Conservation (phyloP, 768 basidiomycete species). For the Mycena alexandri region DNA sequence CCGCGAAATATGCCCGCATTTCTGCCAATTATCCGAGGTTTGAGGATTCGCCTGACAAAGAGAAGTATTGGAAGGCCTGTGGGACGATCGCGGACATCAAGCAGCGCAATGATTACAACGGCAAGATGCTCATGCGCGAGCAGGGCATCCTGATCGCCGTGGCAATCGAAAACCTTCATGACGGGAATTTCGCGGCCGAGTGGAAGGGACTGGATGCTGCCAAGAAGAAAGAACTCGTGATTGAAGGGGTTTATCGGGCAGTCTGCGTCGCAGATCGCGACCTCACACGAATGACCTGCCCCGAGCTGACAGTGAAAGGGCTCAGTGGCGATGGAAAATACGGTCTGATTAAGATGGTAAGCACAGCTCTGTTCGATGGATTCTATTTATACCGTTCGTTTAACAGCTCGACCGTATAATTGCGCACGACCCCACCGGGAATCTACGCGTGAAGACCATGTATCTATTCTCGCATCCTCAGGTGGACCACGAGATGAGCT, state of each 20-base stretch:
- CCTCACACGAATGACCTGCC: slow-evolving; percentile 15
- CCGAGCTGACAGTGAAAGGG: slow-evolving; percentile 24
- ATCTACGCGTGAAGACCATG: too few species aligned
- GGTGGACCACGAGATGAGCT: too few species aligned
- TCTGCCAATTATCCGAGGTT: slow-evolving; percentile 2
- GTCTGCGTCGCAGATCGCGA: too few species aligned
- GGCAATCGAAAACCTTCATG: too few species aligned
- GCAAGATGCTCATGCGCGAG: slow-evolving; percentile 11
- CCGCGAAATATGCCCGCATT: slow-evolving; percentile 9
- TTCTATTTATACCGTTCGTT: neutral
- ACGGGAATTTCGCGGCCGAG: too few species aligned
- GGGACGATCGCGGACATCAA: slow-evolving; percentile 4
- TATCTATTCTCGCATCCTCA: too few species aligned
- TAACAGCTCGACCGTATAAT: slow-evolving; percentile 18
- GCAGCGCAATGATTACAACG: slow-evolving; percentile 8
- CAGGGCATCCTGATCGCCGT: slow-evolving; percentile 12
- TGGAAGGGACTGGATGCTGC: too few species aligned
- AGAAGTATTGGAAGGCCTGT: slow-evolving; percentile 5
- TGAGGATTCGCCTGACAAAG: neutral
- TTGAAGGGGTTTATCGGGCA: slow-evolving; percentile 18
- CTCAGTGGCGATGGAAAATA: too few species aligned
- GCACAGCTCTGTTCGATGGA: neutral
- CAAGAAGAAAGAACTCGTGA: too few species aligned
- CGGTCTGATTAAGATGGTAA: slow-evolving; percentile 5
- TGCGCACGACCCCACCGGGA: too few species aligned